phyloP scores from a whole-genome alignment of 1,284 basidiomycete species.

The Leccinum subrobustum region DNA sequence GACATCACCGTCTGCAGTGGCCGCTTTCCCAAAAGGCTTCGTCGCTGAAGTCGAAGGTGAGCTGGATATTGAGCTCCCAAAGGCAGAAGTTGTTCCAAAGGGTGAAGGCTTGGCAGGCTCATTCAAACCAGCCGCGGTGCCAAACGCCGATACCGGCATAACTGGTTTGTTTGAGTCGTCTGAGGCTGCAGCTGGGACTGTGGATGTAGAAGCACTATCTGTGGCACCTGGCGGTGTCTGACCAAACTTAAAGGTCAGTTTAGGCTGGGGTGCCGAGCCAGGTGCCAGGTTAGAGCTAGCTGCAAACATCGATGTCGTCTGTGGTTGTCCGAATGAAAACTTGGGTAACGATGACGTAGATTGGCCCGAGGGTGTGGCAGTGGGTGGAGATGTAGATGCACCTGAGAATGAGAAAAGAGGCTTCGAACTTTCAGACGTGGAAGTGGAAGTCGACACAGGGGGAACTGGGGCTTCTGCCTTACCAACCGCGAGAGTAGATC shows the following conservation, averaged over 20 bases:
- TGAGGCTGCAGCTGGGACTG: neutral
- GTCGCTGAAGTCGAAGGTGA: slow-evolving; percentile 3
- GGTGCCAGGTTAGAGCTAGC: slow-evolving; percentile 10
- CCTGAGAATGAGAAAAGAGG: slow-evolving; percentile 23
- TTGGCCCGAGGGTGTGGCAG: slow-evolving; percentile 1
- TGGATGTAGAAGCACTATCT: slow-evolving; percentile 2
- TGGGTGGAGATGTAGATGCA: slow-evolving; percentile 13
- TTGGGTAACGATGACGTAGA: slow-evolving; percentile 16
- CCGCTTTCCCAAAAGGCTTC: slow-evolving; percentile 16
- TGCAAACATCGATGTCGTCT: slow-evolving; percentile 13
- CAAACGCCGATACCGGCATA: slow-evolving; percentile 16
- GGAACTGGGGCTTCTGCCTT: slow-evolving; percentile 12
- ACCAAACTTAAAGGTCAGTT: slow-evolving; percentile 25
- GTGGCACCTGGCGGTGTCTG: slow-evolving; percentile 13
- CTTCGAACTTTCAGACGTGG: slow-evolving; percentile 17
- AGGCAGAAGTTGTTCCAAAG: slow-evolving; percentile 15
- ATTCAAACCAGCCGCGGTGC: slow-evolving; percentile 9
- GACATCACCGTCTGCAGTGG: neutral
- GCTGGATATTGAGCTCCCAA: slow-evolving; percentile 14
- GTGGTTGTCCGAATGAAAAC: slow-evolving; percentile 29
- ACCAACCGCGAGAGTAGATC: slow-evolving; percentile 5
- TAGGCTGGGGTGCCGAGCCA: slow-evolving; percentile 17
- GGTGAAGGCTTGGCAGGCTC: slow-evolving; percentile 18
- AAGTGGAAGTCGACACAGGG: slow-evolving; percentile 3
- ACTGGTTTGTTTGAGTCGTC: slow-evolving; percentile 19